A percentile compares a stretch with the other conserved stretches of the same genome.
Evolutionary conservation across 331 rosid genomes (phyloP).

Genomic region (Quercus phellos): DNA sequence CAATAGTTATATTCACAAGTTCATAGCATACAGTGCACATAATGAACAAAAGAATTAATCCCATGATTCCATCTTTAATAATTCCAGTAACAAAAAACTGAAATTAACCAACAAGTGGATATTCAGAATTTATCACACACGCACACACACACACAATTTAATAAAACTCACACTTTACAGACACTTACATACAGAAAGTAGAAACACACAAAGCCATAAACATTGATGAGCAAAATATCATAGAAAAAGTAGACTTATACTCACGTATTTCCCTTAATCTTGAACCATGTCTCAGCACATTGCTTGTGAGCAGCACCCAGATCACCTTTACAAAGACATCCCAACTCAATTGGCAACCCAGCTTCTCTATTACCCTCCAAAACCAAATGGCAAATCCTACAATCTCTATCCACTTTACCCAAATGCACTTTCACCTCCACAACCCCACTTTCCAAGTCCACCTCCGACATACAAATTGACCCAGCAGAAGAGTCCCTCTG

Average conservation of each 20-base stretch:
- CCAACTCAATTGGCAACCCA: slow-evolving; percentile 75
- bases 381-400: slow-evolving; percentile 93
- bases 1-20: not conserved
- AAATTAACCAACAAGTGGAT: slow-evolving; percentile 1
- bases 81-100: not conserved
- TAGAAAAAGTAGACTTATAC: slow-evolving; percentile 22
- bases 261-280: slow-evolving; percentile 79
- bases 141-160: not conserved
- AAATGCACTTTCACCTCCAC: slow-evolving; percentile 75
- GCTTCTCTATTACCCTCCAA: slow-evolving; percentile 83
- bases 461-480: slow-evolving; percentile 54
- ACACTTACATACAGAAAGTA: not conserved
- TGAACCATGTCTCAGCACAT: slow-evolving; percentile 96
- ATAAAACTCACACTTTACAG: not conserved
- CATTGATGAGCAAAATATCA: not conserved
- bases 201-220: not conserved
- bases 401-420: slow-evolving; percentile 67
- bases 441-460: slow-evolving; percentile 55
- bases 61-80: not conserved
- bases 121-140: not conserved
- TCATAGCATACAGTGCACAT: not conserved
- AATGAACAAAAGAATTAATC: not conserved
- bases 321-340: slow-evolving; percentile 93
- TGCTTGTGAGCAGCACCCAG: slow-evolving; percentile 79
- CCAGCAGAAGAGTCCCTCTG: slow-evolving; percentile 63